Evolutionary conservation across 2,329 filamentous ascomycete species (phyloP).

Genomic region (Plectosphaerella sp.): DNA sequence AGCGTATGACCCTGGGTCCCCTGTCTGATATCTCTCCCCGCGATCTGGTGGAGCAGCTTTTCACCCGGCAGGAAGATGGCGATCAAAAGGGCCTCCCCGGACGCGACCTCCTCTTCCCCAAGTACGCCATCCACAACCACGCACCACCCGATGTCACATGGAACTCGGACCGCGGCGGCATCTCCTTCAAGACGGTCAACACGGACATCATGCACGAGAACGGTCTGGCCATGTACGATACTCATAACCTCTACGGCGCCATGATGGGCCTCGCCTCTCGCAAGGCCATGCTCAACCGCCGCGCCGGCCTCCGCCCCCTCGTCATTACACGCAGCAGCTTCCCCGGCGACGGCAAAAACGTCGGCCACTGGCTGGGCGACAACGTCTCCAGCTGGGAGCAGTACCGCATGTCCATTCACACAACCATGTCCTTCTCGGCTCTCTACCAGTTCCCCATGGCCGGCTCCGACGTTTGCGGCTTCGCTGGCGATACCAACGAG

Average conservation of each 20-base stretch:
- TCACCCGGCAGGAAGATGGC: conserved; percentile 30
- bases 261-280: conserved; percentile 67
- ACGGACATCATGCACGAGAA: conserved; percentile 66
- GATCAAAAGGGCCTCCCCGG: conserved; percentile 13
- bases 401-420: conserved; percentile 27
- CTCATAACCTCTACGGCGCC: conserved; percentile 71
- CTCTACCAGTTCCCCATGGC: conserved; percentile 67
- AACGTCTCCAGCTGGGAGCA: conserved; percentile 52
- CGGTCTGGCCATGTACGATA: conserved; percentile 66
- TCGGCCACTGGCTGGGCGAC: conserved; percentile 59
- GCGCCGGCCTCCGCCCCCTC: conserved; percentile 60
- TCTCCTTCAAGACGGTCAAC: conserved; percentile 56
- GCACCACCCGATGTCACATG: conserved; percentile 1
- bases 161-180: conserved; percentile 25
- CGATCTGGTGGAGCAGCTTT: not conserved
- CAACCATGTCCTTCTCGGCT: conserved; percentile 26
- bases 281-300: conserved; percentile 60
- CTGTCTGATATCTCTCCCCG: too few species aligned
- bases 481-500: conserved; percentile 58
- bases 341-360: conserved; percentile 62
- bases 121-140: conserved; percentile 13
- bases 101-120: conserved; percentile 14
- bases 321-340: conserved; percentile 75
- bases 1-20: conserved; percentile 25
- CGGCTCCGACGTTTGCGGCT: conserved; percentile 73